Percentiles rank a stretch among this genome's conserved stretches.
These are phyloP conservation scores for Ustanciosporium gigantosporum DNA, from an alignment of 1,284 basidiomycete species.

Conservation along the genomic window DNA sequence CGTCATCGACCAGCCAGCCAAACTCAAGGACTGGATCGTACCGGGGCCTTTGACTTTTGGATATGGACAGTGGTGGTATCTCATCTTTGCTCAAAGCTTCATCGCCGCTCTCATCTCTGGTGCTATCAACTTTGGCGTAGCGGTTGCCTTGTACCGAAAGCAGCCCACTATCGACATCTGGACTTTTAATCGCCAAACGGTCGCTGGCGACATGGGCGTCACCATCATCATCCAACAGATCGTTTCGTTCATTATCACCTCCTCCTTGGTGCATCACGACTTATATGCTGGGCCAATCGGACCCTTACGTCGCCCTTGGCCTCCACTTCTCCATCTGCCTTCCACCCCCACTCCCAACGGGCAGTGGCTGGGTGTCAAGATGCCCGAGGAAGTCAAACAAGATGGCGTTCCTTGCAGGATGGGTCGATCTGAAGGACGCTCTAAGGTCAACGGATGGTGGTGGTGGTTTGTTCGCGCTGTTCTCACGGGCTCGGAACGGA, in stretches of 20 bases:
- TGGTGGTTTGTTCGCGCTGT: slow-evolving; percentile 50
- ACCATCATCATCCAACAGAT: slow-evolving; percentile 56
- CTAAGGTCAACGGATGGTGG: slow-evolving; percentile 17
- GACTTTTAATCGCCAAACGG: slow-evolving; percentile 46
- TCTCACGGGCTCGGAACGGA: slow-evolving; percentile 47
- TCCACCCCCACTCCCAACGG: slow-evolving; percentile 35
- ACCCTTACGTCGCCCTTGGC: slow-evolving; percentile 48
- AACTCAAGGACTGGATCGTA: slow-evolving; percentile 22
- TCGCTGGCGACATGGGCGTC: slow-evolving; percentile 58
- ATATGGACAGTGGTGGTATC: slow-evolving; percentile 33
- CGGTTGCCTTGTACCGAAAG: slow-evolving; percentile 42
- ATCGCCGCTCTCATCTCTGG: slow-evolving; percentile 41
- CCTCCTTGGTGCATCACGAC: slow-evolving; percentile 45
- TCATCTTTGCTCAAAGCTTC: slow-evolving; percentile 23
- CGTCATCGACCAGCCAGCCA: slow-evolving; percentile 24
- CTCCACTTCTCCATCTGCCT: slow-evolving; percentile 50
- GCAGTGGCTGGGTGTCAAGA: slow-evolving; percentile 34
- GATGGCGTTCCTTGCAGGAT: slow-evolving; percentile 25
- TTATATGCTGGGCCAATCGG: slow-evolving; percentile 42
- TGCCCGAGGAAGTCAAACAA: slow-evolving; percentile 30
- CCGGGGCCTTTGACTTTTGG: slow-evolving; percentile 33
- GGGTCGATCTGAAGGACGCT: slow-evolving; percentile 31
- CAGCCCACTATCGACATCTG: slow-evolving; percentile 41
- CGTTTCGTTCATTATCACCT: slow-evolving; percentile 54
- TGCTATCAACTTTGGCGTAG: slow-evolving; percentile 57